phyloP scores from a whole-genome alignment of 1,284 basidiomycete genomes.

The Rugosomyces carneus region DNA sequence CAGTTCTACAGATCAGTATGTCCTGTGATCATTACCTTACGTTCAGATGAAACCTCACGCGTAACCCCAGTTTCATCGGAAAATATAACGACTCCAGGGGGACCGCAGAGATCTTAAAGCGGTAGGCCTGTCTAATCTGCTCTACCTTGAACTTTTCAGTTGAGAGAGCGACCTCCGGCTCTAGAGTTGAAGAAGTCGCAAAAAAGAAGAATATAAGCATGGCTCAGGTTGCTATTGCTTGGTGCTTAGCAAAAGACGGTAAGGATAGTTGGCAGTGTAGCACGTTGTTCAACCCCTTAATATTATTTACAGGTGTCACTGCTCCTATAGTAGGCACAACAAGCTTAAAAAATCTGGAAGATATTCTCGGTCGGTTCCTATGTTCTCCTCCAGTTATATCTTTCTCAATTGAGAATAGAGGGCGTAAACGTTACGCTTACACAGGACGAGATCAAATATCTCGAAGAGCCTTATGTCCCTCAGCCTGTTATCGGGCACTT shows the following conservation, averaged over 20 bases:
- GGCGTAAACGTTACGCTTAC: constrained; percentile 38
- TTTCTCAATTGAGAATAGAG: constrained; percentile 20
- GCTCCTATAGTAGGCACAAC: constrained; percentile 18
- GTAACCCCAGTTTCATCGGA: not conserved
- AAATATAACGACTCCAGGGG: not conserved
- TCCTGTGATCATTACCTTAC: not conserved
- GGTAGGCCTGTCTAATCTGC: not conserved
- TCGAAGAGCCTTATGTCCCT: constrained; percentile 42
- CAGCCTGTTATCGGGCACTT: constrained; percentile 31
- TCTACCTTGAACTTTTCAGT: not conserved
- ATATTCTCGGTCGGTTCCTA: constrained; percentile 10
- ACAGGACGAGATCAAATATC: constrained; percentile 45
- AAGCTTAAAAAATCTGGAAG: constrained; percentile 13
- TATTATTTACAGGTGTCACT: constrained; percentile 11
- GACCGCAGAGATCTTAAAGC: constrained; percentile 7
- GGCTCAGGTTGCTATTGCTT: constrained; percentile 58
- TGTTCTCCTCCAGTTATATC: not conserved
- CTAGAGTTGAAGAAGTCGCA: constrained; percentile 46
- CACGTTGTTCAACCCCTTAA: not conserved
- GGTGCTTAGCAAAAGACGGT: constrained; percentile 30
- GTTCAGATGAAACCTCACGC: not conserved
- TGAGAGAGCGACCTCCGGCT: not conserved
- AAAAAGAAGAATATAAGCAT: constrained; percentile 45
- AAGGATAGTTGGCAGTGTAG: not conserved
- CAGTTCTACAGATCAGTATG: constrained; percentile 1